These are phyloP conservation scores for Nannizziopsis arthrosporioides DNA, from an alignment of 2,329 filamentous ascomycete species.

Conservation along the genomic window DNA sequence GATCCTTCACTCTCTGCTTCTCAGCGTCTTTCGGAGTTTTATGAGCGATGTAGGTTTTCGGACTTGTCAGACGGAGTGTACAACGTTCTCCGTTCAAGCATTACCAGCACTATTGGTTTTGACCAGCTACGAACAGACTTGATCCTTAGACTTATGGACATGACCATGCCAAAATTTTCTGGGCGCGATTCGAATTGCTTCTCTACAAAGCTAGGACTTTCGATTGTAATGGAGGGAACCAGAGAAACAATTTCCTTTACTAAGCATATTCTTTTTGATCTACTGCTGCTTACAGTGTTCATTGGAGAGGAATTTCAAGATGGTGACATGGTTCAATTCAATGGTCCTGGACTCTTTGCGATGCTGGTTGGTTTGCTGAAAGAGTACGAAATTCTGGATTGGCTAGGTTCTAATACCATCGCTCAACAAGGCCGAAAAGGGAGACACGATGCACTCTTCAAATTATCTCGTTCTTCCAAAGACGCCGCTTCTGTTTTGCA, in stretches of 20 bases:
- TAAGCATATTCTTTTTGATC: constrained; percentile 64
- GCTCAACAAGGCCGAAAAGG: neutral
- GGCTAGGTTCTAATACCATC: constrained; percentile 44
- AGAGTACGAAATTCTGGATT: constrained; percentile 57
- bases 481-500: constrained; percentile 30
- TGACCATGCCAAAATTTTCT: constrained; percentile 22
- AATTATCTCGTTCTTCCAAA: constrained; percentile 10
- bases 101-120: constrained; percentile 40
- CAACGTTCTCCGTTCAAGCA: constrained; percentile 42
- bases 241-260: constrained; percentile 67
- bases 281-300: constrained; percentile 72
- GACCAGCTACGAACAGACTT: too few species aligned
- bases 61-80: constrained; percentile 49
- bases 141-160: too few species aligned
- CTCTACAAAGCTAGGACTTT: constrained; percentile 63
- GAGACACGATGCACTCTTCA: neutral
- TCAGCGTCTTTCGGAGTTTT: constrained; percentile 66
- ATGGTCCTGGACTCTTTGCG: constrained; percentile 46
- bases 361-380: constrained; percentile 58
- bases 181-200: constrained; percentile 33
- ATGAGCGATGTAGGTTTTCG: constrained; percentile 65
- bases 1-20: constrained; percentile 58
- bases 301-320: constrained; percentile 73
- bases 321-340: constrained; percentile 59
- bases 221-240: constrained; percentile 60